A percentile compares a stretch with the other conserved stretches of the same genome.
phyloP scores from a whole-genome alignment of 2,329 filamentous ascomycete genomes.

The Cercospora citrullina region DNA sequence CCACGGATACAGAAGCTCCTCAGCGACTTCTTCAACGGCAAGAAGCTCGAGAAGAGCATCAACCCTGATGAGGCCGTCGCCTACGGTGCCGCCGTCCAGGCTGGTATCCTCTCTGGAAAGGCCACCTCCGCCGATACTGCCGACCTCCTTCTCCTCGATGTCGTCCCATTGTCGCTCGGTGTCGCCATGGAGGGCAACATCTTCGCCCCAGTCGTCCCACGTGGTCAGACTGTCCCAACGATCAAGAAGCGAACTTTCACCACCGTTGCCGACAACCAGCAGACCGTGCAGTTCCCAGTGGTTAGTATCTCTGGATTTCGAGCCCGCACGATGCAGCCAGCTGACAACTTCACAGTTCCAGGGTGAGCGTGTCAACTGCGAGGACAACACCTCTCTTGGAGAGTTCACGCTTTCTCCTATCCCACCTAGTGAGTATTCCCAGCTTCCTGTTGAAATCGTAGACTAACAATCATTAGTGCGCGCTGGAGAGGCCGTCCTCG shows the following conservation, averaged over 20 bases:
- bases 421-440: constrained; percentile 45
- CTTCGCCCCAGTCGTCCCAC: constrained; percentile 86
- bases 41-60: constrained; percentile 99
- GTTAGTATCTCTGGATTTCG: not conserved
- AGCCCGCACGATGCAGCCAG: not conserved
- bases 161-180: constrained; percentile 93
- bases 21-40: constrained; percentile 98
- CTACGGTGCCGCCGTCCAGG: constrained; percentile 97
- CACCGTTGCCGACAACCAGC: constrained; percentile 57
- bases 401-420: constrained; percentile 89
- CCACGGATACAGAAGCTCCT: constrained; percentile 98
- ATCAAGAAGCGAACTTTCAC: constrained; percentile 18
- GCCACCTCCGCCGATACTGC: constrained; percentile 91
- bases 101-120: constrained; percentile 97
- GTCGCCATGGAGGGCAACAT: constrained; percentile 99
- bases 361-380: constrained; percentile 91
- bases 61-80: constrained; percentile 99
- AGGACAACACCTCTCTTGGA: constrained; percentile 96
- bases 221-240: constrained; percentile 44
- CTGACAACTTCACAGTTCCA: constrained; percentile 70
- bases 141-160: constrained; percentile 93
- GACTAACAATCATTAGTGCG: not conserved
- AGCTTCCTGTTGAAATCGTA: not conserved
- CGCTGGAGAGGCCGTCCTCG: constrained; percentile 92
- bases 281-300: constrained; percentile 72